phyloP scores from a whole-genome alignment of 2,329 filamentous ascomycete genomes.

The Pseudogymnoascus sp. region DNA sequence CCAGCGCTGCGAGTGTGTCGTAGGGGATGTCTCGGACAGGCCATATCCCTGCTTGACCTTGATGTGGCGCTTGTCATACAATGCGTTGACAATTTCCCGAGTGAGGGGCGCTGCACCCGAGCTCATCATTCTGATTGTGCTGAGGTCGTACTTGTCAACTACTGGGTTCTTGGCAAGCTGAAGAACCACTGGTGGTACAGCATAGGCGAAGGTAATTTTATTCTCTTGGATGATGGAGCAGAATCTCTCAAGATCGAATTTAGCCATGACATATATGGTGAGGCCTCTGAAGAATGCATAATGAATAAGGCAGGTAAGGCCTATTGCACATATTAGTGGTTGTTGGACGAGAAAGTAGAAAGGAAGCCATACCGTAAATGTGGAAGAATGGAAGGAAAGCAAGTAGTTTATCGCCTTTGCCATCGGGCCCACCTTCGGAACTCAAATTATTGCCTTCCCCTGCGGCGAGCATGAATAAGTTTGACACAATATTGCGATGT shows the following conservation, averaged over 20 bases:
- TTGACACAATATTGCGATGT: constrained; percentile 76
- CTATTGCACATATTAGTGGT: constrained; percentile 30
- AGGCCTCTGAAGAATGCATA: constrained; percentile 59
- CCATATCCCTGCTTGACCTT: constrained; percentile 92
- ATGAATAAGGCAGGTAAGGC: constrained; percentile 67
- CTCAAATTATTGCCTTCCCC: constrained; percentile 51
- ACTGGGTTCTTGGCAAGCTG: constrained; percentile 72
- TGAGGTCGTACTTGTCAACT: constrained; percentile 75
- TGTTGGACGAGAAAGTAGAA: background rate
- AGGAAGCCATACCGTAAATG: constrained; percentile 56
- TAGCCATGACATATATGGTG: constrained; percentile 63
- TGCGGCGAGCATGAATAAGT: constrained; percentile 51
- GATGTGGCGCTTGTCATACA: constrained; percentile 61
- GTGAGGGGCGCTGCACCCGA: constrained; percentile 83
- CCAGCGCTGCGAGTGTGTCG: constrained; percentile 67
- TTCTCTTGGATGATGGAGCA: constrained; percentile 71
- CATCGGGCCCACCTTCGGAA: constrained; percentile 52
- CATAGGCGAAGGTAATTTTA: constrained; percentile 69
- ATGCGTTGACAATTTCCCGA: constrained; percentile 67
- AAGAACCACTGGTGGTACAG: constrained; percentile 79
- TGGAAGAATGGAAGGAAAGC: constrained; percentile 87
- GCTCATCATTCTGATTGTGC: constrained; percentile 74
- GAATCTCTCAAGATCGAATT: constrained; percentile 76
- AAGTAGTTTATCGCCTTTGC: constrained; percentile 64
- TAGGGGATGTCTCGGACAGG: constrained; percentile 78